These are phyloP conservation scores for Russula foetens DNA, from an alignment of 768 basidiomycete genomes.

Conservation along the genomic window DNA sequence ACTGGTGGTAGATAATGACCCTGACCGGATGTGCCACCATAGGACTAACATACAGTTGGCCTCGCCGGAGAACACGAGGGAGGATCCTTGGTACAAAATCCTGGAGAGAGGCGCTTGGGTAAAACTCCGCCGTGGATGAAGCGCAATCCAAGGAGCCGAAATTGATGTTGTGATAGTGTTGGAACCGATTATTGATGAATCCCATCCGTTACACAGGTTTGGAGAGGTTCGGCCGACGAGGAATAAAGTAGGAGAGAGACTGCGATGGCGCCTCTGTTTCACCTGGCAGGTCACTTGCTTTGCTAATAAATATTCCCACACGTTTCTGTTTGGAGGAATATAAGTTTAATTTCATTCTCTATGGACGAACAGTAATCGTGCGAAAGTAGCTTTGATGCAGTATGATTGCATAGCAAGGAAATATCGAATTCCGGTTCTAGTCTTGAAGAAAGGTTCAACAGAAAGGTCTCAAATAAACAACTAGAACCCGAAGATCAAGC, in stretches of 20 bases:
- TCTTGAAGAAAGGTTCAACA: no score
- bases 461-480: no score
- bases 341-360: no score
- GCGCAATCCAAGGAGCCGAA: background rate
- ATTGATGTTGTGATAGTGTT: background rate
- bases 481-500: no score
- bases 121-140: background rate
- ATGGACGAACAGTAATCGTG: no score
- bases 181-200: background rate
- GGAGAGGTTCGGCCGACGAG: background rate
- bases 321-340: no score
- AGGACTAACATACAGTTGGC: constrained; percentile 2
- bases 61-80: background rate
- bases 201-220: constrained; percentile 3
- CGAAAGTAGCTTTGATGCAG: no score
- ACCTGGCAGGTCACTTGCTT: no score
- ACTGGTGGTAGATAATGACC: background rate
- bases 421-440: no score
- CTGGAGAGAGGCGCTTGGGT: background rate
- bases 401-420: no score
- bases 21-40: background rate
- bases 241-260: background rate
- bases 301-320: no score
- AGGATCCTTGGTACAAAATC: background rate
- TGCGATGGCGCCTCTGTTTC: no score